Conservation (phyloP, 1,284 basidiomycete genomes). For the Ustilago curta region DNA sequence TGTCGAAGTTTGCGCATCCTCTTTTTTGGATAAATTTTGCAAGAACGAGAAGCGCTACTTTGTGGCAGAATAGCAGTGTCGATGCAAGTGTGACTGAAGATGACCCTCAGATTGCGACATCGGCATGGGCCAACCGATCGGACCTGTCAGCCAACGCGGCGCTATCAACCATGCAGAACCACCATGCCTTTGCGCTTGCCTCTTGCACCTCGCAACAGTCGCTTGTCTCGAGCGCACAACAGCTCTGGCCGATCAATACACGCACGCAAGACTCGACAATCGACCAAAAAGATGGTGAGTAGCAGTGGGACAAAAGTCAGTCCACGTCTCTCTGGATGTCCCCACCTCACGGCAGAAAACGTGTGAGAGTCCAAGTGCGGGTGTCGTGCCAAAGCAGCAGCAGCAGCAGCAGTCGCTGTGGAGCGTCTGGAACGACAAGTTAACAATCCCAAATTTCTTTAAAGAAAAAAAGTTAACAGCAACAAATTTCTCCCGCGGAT, state of each 20-base stretch:
- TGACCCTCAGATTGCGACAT: slow-evolving; percentile 39
- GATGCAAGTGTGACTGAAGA: slow-evolving; percentile 45
- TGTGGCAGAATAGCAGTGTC: background rate
- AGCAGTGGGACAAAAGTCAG: too few relatives aligned
- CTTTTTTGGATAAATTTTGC: too few relatives aligned
- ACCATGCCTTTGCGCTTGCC: background rate
- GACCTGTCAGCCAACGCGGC: slow-evolving; percentile 33
- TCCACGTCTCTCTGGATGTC: too few relatives aligned
- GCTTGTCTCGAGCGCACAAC: too few relatives aligned
- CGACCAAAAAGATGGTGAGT: too few relatives aligned
- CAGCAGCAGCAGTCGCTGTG: slow-evolving; percentile 24
- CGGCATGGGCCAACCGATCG: slow-evolving; percentile 5
- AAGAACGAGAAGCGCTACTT: too few relatives aligned
- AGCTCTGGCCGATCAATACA: too few relatives aligned
- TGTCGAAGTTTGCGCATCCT: background rate
- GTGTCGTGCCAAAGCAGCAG: background rate
- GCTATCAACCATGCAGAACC: background rate
- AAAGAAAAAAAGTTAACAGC: slow-evolving; percentile 12
- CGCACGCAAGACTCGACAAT: too few relatives aligned
- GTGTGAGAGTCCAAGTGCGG: too few relatives aligned
- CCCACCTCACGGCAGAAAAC: too few relatives aligned
- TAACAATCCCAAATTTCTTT: slow-evolving; percentile 18
- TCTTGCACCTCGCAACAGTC: background rate
- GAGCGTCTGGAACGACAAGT: slow-evolving; percentile 49
- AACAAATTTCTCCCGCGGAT: slow-evolving; percentile 7